Evolutionary conservation across 129 eudicot genomes (phyloP), one percentile per base, ranked within the genome.

Genomic region (Artemisia annua): DNA sequence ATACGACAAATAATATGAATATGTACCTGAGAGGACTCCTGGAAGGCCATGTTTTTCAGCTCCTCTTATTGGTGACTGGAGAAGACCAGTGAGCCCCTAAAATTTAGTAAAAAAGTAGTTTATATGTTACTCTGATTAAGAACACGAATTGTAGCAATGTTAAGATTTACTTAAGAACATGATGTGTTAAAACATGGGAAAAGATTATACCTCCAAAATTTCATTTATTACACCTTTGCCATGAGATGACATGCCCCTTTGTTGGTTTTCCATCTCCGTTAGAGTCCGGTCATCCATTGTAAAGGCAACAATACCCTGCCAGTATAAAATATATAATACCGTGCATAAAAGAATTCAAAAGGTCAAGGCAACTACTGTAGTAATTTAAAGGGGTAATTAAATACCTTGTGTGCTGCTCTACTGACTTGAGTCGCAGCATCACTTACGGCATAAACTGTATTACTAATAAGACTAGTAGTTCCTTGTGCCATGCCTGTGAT

Each of bases 1-100:
- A 5, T 32, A 14, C 16, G 35, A 62, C 14, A 11, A 43, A 57
- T 63, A 28, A 19, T 15, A 39, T n/a, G 13, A 15, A 19, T 46
- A 58, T 18, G 57, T 86, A 89, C 98, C 98, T 75, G 99, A 90
- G 68, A 88, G 81, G 48, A 90, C 92, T 67, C 99, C 99, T n/a
- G 96, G 99, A 52, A 94, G 89, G 15, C 99, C 99, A 85, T 94
- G 97, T 71, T 83, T 90, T 72, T 94, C 99, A 73, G 99, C 99
- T 72, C 99, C 99, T 83, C 81, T 85, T 66, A 94, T 83, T 19
- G 99, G 99, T 7, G 99, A 88, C 56, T 94, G 99, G 54, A 94
- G 96, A 70, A 94, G 97, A 73, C 99, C 99, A 60, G 99, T 94
- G 66, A 94, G 96, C 53, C 99, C 99, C 96, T 90, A 69, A 52